Evolutionary conservation across 768 basidiomycete genomes (phyloP).

Genomic region (Melanogaster broomeanus): DNA sequence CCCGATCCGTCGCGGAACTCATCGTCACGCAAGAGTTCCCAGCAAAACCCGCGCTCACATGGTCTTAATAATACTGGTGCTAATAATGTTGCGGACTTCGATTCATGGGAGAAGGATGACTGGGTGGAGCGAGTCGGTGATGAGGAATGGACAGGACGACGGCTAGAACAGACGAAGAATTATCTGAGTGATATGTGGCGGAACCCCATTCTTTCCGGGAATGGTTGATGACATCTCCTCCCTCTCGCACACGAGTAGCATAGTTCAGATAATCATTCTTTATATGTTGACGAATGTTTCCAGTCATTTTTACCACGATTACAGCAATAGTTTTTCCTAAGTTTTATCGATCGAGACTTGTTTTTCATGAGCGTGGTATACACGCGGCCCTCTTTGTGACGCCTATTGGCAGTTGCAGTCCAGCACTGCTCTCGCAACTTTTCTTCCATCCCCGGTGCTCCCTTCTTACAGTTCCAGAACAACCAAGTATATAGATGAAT

Average conservation of each 20-base stretch:
- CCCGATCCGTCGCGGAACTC: conserved; percentile 19
- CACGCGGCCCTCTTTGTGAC: conserved; percentile 27
- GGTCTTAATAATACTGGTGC: not conserved
- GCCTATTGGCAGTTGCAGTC: not conserved
- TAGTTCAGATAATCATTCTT: conserved; percentile 11
- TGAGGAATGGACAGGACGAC: conserved; percentile 48
- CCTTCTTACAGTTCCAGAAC: not conserved
- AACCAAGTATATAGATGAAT: conserved; percentile 10
- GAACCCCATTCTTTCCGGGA: not conserved
- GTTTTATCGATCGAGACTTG: not conserved
- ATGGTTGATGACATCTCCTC: not conserved
- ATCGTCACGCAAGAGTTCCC: not conserved
- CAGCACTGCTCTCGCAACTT: conserved; percentile 5
- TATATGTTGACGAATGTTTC: not conserved
- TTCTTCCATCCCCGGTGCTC: conserved; percentile 12
- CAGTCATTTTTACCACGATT: not conserved
- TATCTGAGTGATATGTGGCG: conserved; percentile 31
- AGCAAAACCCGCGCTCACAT: not conserved
- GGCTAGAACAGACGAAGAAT: conserved; percentile 40
- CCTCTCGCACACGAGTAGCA: conserved; percentile 14
- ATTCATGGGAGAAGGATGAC: conserved; percentile 48
- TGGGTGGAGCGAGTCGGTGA: conserved; percentile 52
- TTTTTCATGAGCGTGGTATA: conserved; percentile 13
- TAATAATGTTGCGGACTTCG: conserved; percentile 15
- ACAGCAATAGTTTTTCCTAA: not conserved